A percentile compares a stretch with the other conserved stretches of the same genome.
Evolutionary conservation across 495 filamentous ascomycete species (phyloP).

Genomic region (Aspergillus sclerotiicarbonarius): DNA sequence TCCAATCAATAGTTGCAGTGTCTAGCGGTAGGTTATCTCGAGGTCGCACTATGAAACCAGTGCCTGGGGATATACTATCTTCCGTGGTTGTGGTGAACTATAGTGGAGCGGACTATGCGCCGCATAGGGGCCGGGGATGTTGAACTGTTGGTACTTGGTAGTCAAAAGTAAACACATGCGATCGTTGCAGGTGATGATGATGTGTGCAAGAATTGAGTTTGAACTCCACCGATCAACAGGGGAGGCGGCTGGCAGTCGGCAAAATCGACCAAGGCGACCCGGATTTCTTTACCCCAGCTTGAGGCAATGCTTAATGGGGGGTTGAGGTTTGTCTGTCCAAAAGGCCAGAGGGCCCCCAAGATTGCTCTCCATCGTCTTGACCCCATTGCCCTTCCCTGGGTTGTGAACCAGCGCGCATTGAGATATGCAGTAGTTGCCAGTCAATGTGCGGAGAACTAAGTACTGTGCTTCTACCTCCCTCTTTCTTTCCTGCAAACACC

Average conservation of each 20-base stretch:
- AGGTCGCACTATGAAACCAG: neutral
- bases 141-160: too few species aligned
- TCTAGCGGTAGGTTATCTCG: neutral
- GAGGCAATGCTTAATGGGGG: too few species aligned
- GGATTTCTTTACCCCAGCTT: neutral
- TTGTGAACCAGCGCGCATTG: too few species aligned
- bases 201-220: neutral
- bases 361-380: neutral
- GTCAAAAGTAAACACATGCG: neutral
- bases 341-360: too few species aligned
- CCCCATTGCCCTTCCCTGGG: conserved; percentile 5
- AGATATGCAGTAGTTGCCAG: too few species aligned
- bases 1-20: neutral
- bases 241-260: conserved; percentile 10
- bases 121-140: too few species aligned
- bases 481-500: too few species aligned
- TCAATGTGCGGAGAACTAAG: too few species aligned
- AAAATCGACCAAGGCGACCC: too few species aligned
- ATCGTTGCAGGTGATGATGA: neutral
- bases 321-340: too few species aligned
- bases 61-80: neutral
- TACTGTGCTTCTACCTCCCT: too few species aligned
- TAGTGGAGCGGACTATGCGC: too few species aligned
- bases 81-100: neutral
- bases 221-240: conserved; percentile 26